phyloP scores from a whole-genome alignment of 441 rosid genomes.

The Viola pubescens region DNA sequence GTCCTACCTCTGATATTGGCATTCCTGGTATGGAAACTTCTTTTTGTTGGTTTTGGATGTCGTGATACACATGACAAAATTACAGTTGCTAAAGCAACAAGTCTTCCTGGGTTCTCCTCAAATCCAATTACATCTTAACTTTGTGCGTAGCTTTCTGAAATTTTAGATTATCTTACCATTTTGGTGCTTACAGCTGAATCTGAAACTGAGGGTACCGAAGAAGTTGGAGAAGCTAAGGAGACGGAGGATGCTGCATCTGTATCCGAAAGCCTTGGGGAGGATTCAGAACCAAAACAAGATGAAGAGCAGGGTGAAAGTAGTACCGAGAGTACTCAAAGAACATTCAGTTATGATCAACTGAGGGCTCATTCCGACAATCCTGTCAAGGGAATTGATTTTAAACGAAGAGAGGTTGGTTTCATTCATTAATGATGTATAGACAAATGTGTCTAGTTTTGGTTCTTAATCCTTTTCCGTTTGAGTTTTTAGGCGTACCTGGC shows the following conservation, averaged over 20 bases:
- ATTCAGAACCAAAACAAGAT: constrained; percentile 32
- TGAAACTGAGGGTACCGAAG: constrained; percentile 32
- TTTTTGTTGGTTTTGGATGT: constrained; percentile 4
- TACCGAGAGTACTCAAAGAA: constrained; percentile 28
- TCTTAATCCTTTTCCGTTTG: constrained; percentile 3
- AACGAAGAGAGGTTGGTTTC: constrained; percentile 76
- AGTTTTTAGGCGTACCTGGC: constrained; percentile 75
- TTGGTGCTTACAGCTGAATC: constrained; percentile 35
- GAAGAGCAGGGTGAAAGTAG: constrained; percentile 34
- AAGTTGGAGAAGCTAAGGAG: constrained; percentile 44
- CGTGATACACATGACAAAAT: not conserved
- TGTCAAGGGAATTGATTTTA: constrained; percentile 54
- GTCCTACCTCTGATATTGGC: constrained; percentile 50
- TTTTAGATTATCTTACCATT: constrained; percentile 12
- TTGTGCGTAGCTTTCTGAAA: not conserved
- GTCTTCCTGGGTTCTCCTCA: not conserved
- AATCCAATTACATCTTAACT: constrained; percentile 8
- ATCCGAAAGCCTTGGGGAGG: constrained; percentile 39
- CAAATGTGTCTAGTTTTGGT: not conserved
- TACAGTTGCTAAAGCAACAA: not conserved
- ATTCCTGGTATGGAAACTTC: constrained; percentile 34
- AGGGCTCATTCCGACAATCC: constrained; percentile 84
- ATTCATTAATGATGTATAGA: not conserved
- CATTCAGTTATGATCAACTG: constrained; percentile 79
- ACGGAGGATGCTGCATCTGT: constrained; percentile 35